A percentile compares a stretch with the other conserved stretches of the same genome.
phyloP scores from a whole-genome alignment of 192 early-diverging fungal genomes.

The Powellomyces hirtus region DNA sequence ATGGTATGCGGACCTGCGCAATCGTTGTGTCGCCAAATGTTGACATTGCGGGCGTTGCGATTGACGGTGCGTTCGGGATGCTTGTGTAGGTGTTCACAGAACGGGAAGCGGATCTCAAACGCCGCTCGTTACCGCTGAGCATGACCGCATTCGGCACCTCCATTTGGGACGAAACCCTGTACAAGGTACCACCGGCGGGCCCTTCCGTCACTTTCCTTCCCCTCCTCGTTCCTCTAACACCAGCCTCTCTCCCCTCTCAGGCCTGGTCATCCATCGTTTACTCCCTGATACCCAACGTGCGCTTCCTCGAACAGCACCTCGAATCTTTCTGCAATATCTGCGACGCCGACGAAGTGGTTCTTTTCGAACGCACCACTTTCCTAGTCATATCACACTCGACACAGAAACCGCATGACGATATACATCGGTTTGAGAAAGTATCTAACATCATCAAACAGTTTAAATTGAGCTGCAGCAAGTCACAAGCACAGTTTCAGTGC shows the following conservation, averaged over 20 bases:
- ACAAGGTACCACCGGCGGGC: slow-evolving; percentile 50
- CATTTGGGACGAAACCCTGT: slow-evolving; percentile 92
- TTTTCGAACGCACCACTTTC: slow-evolving; percentile 95
- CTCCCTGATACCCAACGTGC: slow-evolving; percentile 91
- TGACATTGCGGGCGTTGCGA: not conserved
- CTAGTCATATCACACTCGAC: slow-evolving; percentile 86
- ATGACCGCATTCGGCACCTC: slow-evolving; percentile 77
- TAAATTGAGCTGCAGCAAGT: slow-evolving; percentile 72
- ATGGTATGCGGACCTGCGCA: no score
- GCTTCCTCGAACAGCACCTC: slow-evolving; percentile 73
- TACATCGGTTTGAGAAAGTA: slow-evolving; percentile 86
- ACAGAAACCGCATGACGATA: slow-evolving; percentile 55
- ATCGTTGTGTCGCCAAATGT: not conserved
- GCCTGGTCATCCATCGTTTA: slow-evolving; percentile 98
- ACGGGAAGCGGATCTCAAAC: slow-evolving; percentile 62
- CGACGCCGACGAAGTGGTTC: slow-evolving; percentile 91
- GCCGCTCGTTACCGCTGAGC: slow-evolving; percentile 64
- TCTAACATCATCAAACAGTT: slow-evolving; percentile 92
- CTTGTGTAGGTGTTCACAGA: slow-evolving; percentile 65
- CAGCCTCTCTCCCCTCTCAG: no score
- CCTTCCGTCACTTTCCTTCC: not conserved
- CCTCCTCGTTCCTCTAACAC: no score
- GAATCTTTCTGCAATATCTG: slow-evolving; percentile 76
- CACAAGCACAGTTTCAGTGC: slow-evolving; percentile 79
- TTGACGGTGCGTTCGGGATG: no score